Percentiles rank a stretch among this genome's conserved stretches.
These are phyloP conservation scores for Penicillium expansum DNA, from an alignment of 2,329 filamentous ascomycete species.

Conservation along the genomic window DNA sequence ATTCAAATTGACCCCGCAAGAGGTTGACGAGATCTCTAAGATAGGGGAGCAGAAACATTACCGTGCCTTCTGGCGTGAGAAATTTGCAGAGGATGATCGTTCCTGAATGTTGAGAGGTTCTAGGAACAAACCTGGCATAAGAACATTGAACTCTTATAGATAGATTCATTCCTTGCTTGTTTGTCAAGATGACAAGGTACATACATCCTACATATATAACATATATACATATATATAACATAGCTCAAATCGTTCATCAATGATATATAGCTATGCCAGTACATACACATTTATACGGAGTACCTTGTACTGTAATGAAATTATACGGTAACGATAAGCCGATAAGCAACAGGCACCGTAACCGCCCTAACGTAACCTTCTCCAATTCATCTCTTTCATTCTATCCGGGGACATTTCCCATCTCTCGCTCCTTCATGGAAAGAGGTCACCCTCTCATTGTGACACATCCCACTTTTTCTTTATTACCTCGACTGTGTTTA, in stretches of 20 bases:
- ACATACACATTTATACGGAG: too few species aligned
- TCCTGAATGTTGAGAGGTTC: constrained; percentile 16
- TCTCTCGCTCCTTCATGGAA: constrained; percentile 8
- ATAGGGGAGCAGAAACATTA: constrained; percentile 51
- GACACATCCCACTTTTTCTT: constrained; percentile 1
- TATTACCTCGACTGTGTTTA: background rate
- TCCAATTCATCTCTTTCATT: constrained; percentile 11
- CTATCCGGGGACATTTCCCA: constrained; percentile 6
- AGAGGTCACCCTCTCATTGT: constrained; percentile 7
- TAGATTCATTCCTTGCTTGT: background rate
- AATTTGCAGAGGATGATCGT: constrained; percentile 47
- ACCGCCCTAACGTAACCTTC: constrained; percentile 6
- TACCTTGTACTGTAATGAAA: background rate
- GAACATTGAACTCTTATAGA: too few species aligned
- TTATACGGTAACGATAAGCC: constrained; percentile 8
- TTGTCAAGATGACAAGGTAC: background rate
- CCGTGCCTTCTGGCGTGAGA: constrained; percentile 52
- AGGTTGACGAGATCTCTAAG: constrained; percentile 54
- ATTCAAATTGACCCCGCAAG: constrained; percentile 58
- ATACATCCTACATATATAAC: background rate
- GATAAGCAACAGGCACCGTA: constrained; percentile 8
- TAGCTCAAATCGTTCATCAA: too few species aligned
- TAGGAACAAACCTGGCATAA: background rate
- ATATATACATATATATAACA: background rate
- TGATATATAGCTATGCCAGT: too few species aligned